Evolutionary conservation across 2,329 filamentous ascomycete genomes (phyloP).

Genomic region (Cladobotryum mycophilum): DNA sequence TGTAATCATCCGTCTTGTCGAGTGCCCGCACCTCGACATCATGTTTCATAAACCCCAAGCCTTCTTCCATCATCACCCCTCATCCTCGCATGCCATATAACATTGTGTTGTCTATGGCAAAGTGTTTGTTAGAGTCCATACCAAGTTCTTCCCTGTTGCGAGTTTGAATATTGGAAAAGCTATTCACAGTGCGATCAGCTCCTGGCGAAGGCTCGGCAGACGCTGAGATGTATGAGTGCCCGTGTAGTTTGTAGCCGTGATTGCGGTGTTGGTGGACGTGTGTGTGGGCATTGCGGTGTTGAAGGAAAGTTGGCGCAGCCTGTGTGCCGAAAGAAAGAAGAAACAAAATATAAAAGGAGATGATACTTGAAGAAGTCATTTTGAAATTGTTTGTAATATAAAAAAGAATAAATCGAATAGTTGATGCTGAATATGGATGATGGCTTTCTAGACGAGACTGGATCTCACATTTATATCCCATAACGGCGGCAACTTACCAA

Average conservation of each 20-base stretch:
- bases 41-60: no score
- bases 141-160: no score
- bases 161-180: background rate
- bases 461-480: no score
- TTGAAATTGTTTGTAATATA: background rate
- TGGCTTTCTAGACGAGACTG: no score
- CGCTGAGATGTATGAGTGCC: constrained; percentile 11
- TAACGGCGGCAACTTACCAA: no score
- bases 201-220: background rate
- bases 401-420: no score
- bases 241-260: background rate
- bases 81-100: no score
- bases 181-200: background rate
- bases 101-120: background rate
- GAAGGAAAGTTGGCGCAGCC: constrained; percentile 17
- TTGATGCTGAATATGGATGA: no score
- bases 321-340: constrained; percentile 18
- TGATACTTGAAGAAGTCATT: constrained; percentile 8
- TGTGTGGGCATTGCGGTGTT: background rate
- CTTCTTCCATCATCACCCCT: no score
- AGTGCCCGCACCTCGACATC: no score
- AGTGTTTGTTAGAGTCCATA: no score
- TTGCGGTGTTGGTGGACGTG: constrained; percentile 10
- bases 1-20: no score
- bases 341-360: constrained; percentile 17